A percentile compares a stretch with the other conserved stretches of the same genome.
phyloP scores from a whole-genome alignment of 2,329 filamentous ascomycete genomes.

The Balansia obtecta region DNA sequence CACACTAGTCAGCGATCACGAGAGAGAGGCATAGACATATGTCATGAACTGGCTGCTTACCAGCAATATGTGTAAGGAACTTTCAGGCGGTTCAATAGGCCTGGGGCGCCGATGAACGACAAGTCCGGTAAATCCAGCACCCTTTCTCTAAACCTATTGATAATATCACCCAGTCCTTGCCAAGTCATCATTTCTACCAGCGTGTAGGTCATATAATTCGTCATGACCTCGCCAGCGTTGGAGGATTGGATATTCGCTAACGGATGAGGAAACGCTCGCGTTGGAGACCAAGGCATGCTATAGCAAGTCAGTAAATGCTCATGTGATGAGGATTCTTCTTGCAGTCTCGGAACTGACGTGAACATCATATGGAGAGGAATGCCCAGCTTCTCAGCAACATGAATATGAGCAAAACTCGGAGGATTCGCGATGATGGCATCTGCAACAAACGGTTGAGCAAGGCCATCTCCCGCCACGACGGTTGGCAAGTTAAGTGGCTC shows the following conservation, averaged over 20 bases:
- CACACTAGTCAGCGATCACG: neutral
- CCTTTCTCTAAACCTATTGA: slow-evolving; percentile 73
- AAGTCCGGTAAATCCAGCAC: slow-evolving; percentile 65
- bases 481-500: slow-evolving; percentile 29
- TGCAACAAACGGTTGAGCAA: slow-evolving; percentile 59
- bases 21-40: neutral
- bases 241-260: slow-evolving; percentile 69
- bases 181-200: slow-evolving; percentile 86
- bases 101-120: slow-evolving; percentile 71
- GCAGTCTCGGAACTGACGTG: slow-evolving; percentile 44
- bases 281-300: slow-evolving; percentile 86
- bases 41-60: slow-evolving; percentile 22
- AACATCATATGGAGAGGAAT: slow-evolving; percentile 80
- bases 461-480: slow-evolving; percentile 26
- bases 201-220: slow-evolving; percentile 74
- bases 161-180: slow-evolving; percentile 83
- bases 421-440: slow-evolving; percentile 73
- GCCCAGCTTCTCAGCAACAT: slow-evolving; percentile 62
- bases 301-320: slow-evolving; percentile 21
- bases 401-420: slow-evolving; percentile 64
- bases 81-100: slow-evolving; percentile 59
- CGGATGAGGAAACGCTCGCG: slow-evolving; percentile 74
- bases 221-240: slow-evolving; percentile 62
- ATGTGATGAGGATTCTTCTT: neutral
- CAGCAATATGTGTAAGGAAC: slow-evolving; percentile 89